A percentile compares a stretch with the other conserved stretches of the same genome.
phyloP scores from a whole-genome alignment of 768 basidiomycete species.

The Boletellus ananiceps region DNA sequence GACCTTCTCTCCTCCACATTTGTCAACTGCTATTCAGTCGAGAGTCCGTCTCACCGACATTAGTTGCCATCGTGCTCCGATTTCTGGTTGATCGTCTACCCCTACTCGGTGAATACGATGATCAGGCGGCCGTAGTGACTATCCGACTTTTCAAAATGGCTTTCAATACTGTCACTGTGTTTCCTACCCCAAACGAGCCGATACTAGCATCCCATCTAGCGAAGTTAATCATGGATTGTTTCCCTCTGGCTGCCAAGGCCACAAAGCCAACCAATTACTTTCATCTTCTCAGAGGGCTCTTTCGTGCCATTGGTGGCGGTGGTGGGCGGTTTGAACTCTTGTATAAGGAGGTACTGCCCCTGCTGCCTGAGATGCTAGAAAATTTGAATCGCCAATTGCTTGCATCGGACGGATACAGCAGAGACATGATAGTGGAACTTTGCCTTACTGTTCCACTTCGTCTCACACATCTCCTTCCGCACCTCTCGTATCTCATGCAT shows the following conservation, averaged over 20 bases:
- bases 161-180: slow-evolving; percentile 77
- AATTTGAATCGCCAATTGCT: slow-evolving; percentile 86
- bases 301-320: slow-evolving; percentile 88
- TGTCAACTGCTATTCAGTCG: slow-evolving; percentile 79
- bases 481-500: slow-evolving; percentile 93
- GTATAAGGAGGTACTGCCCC: slow-evolving; percentile 93
- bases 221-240: slow-evolving; percentile 93
- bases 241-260: slow-evolving; percentile 89
- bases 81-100: slow-evolving; percentile 82
- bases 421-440: slow-evolving; percentile 95
- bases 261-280: slow-evolving; percentile 90
- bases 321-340: slow-evolving; percentile 90
- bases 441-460: slow-evolving; percentile 95
- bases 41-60: slow-evolving; percentile 70
- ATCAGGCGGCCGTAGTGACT: slow-evolving; percentile 74
- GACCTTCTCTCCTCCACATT: slow-evolving; percentile 75
- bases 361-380: slow-evolving; percentile 96
- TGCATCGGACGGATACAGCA: slow-evolving; percentile 72
- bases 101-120: slow-evolving; percentile 79
- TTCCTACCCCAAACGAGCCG: slow-evolving; percentile 75
- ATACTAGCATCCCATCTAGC: slow-evolving; percentile 92
- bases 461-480: slow-evolving; percentile 91
- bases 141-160: slow-evolving; percentile 95
- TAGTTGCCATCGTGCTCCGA: slow-evolving; percentile 84
- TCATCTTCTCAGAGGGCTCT: slow-evolving; percentile 85